A percentile compares a stretch with the other conserved stretches of the same genome.
Conservation (phyloP, 352 stramenopile genomes). For the Pythium phragmiticola region DNA sequence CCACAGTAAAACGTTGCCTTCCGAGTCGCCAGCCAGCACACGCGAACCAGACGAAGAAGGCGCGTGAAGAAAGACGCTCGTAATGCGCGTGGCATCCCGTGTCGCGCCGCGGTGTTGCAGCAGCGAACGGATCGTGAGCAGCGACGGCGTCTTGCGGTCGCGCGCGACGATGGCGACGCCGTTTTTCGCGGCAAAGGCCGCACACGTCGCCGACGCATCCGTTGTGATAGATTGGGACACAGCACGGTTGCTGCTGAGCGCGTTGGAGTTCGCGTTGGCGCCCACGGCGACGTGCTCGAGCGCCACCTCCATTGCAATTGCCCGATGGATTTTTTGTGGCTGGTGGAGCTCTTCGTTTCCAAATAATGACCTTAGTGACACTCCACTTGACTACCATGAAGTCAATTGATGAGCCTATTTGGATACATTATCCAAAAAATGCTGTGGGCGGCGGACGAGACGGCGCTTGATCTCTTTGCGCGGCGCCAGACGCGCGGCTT, state of each 20-base stretch:
- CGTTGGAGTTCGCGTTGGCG: slow-evolving; percentile 52
- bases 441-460: slow-evolving; percentile 55
- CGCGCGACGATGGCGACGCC: slow-evolving; percentile 41
- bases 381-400: slow-evolving; percentile 6
- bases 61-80: slow-evolving; percentile 39
- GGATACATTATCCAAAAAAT: slow-evolving; percentile 15
- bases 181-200: slow-evolving; percentile 50
- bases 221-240: neutral
- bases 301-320: slow-evolving; percentile 13
- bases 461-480: slow-evolving; percentile 72
- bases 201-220: slow-evolving; percentile 15
- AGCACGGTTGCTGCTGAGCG: slow-evolving; percentile 33
- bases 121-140: slow-evolving; percentile 35
- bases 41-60: slow-evolving; percentile 10
- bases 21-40: slow-evolving; percentile 62
- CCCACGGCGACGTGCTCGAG: slow-evolving; percentile 55
- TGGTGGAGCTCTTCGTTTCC: neutral
- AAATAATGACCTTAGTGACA: slow-evolving; percentile 9
- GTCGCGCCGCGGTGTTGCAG: slow-evolving; percentile 45
- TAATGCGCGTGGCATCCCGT: slow-evolving; percentile 38
- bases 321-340: neutral
- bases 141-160: slow-evolving; percentile 7
- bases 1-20: slow-evolving; percentile 66
- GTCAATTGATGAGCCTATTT: neutral
- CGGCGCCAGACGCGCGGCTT: slow-evolving; percentile 51